phyloP scores from a whole-genome alignment of 2,329 filamentous ascomycete species.

The Emydomyces testavorans region DNA sequence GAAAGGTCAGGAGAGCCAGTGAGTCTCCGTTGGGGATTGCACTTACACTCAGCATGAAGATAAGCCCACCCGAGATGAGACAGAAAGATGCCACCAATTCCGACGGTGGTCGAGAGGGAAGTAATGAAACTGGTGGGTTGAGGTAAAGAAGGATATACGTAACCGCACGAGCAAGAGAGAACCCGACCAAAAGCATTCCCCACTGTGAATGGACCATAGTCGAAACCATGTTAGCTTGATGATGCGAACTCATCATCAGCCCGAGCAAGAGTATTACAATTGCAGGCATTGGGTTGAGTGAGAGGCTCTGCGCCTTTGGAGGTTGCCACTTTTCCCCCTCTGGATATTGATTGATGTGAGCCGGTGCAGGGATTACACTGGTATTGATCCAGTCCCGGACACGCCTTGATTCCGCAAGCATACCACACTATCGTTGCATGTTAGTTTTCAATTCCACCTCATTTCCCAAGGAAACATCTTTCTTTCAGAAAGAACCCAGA shows the following conservation, averaged over 20 bases:
- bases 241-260: conserved; percentile 90
- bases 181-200: conserved; percentile 73
- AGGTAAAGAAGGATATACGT: conserved; percentile 75
- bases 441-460: conserved; percentile 18
- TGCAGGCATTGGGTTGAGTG: conserved; percentile 78
- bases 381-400: conserved; percentile 50
- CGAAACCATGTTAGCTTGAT: conserved; percentile 70
- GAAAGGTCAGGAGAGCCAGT: conserved; percentile 9
- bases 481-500: background rate
- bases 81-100: conserved; percentile 83
- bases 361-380: conserved; percentile 28
- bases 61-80: conserved; percentile 70
- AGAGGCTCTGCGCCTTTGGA: conserved; percentile 59
- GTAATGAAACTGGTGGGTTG: conserved; percentile 64
- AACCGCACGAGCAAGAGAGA: conserved; percentile 62
- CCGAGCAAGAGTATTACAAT: conserved; percentile 78
- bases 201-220: conserved; percentile 91
- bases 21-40: background rate
- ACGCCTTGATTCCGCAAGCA: conserved; percentile 66
- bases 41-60: conserved; percentile 85
- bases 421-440: conserved; percentile 48
- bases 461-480: no score
- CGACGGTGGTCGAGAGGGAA: conserved; percentile 75
- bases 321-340: conserved; percentile 42
- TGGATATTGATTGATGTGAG: conserved; percentile 1